Conservation (phyloP, 2,329 filamentous ascomycete species). For the Diaporthe ampelina region DNA sequence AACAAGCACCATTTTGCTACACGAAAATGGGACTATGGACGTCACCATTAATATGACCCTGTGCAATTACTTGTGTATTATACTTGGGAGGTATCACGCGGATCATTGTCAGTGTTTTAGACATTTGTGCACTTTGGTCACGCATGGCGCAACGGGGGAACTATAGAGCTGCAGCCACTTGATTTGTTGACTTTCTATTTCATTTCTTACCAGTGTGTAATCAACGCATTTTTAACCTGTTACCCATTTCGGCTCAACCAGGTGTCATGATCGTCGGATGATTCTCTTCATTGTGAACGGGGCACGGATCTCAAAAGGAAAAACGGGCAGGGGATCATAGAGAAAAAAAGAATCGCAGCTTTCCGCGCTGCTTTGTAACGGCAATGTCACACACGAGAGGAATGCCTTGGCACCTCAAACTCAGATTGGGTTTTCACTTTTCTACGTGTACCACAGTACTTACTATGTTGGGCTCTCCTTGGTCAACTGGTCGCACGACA, state of each 20-base stretch:
- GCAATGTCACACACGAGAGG: neutral
- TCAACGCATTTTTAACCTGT: slow-evolving; percentile 4
- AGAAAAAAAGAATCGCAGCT: neutral
- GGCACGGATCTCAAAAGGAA: slow-evolving; percentile 6
- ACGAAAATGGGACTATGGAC: neutral
- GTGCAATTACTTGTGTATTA: slow-evolving; percentile 24
- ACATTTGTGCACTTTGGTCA: neutral
- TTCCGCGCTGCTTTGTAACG: neutral
- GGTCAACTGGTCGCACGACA: neutral
- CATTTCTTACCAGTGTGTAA: neutral
- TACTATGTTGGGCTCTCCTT: neutral
- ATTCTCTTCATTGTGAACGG: neutral
- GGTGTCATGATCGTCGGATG: slow-evolving; percentile 4
- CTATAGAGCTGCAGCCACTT: neutral
- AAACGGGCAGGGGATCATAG: slow-evolving; percentile 6
- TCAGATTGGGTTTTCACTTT: neutral
- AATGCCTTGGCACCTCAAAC: neutral
- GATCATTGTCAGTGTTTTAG: neutral
- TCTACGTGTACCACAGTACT: too few relatives aligned
- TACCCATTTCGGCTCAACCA: neutral
- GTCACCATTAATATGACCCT: slow-evolving; percentile 6
- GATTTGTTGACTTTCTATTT: neutral
- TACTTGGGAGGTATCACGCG: neutral
- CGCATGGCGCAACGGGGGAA: slow-evolving; percentile 12
- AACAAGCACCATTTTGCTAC: neutral